phyloP scores from a whole-genome alignment of 2,329 filamentous ascomycete genomes.

The Mycosphaerella arachidis region DNA sequence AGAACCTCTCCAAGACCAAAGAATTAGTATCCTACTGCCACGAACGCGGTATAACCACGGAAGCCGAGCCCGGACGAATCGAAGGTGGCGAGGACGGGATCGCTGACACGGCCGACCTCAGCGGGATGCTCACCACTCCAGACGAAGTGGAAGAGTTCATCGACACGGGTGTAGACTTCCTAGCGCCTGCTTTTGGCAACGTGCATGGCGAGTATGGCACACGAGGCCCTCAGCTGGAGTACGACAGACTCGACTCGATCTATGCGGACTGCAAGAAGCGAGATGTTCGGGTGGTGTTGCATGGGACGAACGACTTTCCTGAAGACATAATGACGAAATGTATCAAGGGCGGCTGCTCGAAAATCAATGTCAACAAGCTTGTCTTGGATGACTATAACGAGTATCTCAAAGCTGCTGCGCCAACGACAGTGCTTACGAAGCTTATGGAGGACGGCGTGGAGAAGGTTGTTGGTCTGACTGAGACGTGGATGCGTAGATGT shows the following conservation, averaged over 20 bases:
- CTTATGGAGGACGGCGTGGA: conserved; percentile 24
- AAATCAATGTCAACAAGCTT: conserved; percentile 55
- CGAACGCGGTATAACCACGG: conserved; percentile 28
- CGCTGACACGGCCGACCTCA: conserved; percentile 27
- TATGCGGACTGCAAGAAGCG: conserved; percentile 33
- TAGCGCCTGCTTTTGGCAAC: conserved; percentile 33
- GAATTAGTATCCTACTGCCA: conserved; percentile 29
- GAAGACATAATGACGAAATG: conserved; percentile 49
- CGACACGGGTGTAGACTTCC: conserved; percentile 29
- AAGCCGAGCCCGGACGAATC: conserved; percentile 32
- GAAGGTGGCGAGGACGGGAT: conserved; percentile 34
- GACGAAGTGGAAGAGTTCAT: conserved; percentile 31
- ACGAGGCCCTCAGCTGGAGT: conserved; percentile 33
- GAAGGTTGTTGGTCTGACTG: conserved; percentile 17
- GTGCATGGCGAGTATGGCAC: conserved; percentile 31
- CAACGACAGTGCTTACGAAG: conserved; percentile 19
- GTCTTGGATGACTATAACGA: conserved; percentile 42
- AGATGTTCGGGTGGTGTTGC: conserved; percentile 47
- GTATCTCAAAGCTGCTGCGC: conserved; percentile 22
- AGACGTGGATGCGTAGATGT: conserved; percentile 21
- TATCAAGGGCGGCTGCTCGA: conserved; percentile 50
- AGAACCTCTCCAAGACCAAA: conserved; percentile 30
- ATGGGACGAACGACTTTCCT: conserved; percentile 54
- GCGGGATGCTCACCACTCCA: conserved; percentile 27
- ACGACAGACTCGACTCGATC: conserved; percentile 37